Evolutionary conservation across 2,329 filamentous ascomycete genomes (phyloP), one percentile per base, ranked within the genome.

Genomic region (Aspergillus sergii): DNA sequence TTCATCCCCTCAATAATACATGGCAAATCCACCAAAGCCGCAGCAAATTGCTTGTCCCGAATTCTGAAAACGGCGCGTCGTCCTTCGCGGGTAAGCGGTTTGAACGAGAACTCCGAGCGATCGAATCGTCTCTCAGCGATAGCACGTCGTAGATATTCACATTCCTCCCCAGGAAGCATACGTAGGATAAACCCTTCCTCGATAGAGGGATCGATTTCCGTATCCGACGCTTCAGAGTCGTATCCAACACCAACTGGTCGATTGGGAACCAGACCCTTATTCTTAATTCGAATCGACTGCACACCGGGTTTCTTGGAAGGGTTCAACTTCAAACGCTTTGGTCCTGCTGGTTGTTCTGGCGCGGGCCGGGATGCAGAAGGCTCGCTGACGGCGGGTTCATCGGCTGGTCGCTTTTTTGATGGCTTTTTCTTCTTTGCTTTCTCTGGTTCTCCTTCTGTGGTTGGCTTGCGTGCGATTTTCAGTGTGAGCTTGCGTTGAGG

Each of bases 141-240:
- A 26, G 89, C 88, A 64, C 89, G 85, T 45, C 89, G 86, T 30
- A 99, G 81, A 72, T 94, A 93, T 28, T 97, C 92, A 74, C 91
- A 92, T 77, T 97, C 91, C 34, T 91, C 88, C 0, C 93, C 94
- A 0, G 93, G 92, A 60, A 89, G 78, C 91, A 97, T 97, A 64
- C 95, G 91, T 65, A 99, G 78, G 10, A 99, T 85, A 68, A 98
- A 92, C 67, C 96, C 90, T 72, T 94, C 91, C 77, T 98, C 94
- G 64, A 96, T 92, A 1, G 91, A 86, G 0, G 95, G 95, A 72
- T 99, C 95, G 11, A 83, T 79, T 77, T 99, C 95, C 16, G 90
- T 88, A 73, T 98, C 95, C 60, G 93, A 95, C 14, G 94, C 93
- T 78, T 98, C 95, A 3, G 94, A 97, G 76, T 99, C 95, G 78